phyloP scores from a whole-genome alignment of 2,329 filamentous ascomycete species.

The Fusarium papillatum region DNA sequence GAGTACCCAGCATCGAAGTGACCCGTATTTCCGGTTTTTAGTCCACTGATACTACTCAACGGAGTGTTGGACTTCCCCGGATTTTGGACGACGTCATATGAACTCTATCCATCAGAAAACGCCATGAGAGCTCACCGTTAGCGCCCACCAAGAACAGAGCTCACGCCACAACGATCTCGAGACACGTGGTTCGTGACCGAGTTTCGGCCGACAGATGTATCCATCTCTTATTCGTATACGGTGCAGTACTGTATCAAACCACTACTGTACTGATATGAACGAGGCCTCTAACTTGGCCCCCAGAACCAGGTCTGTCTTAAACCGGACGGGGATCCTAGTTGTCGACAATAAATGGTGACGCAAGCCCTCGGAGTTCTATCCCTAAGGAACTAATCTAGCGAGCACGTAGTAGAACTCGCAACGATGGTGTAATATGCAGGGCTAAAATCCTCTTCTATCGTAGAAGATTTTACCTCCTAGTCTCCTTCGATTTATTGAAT shows the following conservation, averaged over 20 bases:
- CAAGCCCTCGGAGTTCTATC: no score
- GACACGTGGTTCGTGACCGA: not conserved
- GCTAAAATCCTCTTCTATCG: no score
- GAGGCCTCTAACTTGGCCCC: no score
- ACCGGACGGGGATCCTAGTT: no score
- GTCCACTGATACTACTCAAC: not conserved
- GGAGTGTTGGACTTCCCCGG: not conserved
- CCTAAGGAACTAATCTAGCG: no score
- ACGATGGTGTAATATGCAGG: no score
- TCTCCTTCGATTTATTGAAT: no score
- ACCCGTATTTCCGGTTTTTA: not conserved
- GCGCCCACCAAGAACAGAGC: not conserved
- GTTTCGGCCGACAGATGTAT: not conserved
- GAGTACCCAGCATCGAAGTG: not conserved
- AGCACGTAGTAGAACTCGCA: no score
- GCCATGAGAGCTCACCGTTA: not conserved
- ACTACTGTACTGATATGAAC: no score
- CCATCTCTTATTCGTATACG: not conserved
- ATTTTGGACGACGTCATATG: not conserved
- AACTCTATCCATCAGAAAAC: not conserved
- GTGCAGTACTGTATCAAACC: not conserved
- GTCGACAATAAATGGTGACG: no score
- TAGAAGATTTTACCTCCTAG: no score
- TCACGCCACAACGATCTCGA: not conserved
- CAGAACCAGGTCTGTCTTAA: no score